phyloP scores from a whole-genome alignment of 768 basidiomycete genomes.

The Russula sp. region DNA sequence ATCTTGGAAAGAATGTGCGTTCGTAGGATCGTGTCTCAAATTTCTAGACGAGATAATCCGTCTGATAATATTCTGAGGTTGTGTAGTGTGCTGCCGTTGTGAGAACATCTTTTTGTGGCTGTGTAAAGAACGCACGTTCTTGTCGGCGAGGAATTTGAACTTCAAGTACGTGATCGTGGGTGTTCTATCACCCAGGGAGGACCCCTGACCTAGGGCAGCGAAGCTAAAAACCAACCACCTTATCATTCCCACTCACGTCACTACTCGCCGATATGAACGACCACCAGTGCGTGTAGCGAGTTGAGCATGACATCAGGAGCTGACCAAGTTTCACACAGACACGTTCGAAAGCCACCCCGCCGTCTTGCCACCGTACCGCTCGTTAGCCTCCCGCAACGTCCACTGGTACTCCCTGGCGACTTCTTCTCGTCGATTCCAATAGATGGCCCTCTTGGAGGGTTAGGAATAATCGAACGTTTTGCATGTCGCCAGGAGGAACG shows the following conservation, averaged over 20 bases:
- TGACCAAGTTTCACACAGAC: neutral
- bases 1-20: no score
- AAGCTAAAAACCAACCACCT: no score
- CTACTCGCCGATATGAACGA: neutral
- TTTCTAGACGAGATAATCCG: no score
- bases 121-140: no score
- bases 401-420: neutral
- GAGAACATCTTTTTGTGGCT: no score
- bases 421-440: neutral
- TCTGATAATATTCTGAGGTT: no score
- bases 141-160: no score
- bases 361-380: neutral
- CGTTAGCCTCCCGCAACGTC: neutral
- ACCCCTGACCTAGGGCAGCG: no score
- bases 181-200: no score
- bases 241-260: neutral
- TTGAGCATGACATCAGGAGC: neutral
- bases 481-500: neutral
- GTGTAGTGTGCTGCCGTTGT: no score
- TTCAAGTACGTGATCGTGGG: no score
- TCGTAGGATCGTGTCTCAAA: no score
- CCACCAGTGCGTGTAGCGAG: neutral
- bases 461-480: neutral
- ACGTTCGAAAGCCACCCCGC: neutral
- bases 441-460: neutral